Base-by-base conservation (phyloP, 2,329 filamentous ascomycete genomes). In the Cladobotryum protrusum region DNA sequence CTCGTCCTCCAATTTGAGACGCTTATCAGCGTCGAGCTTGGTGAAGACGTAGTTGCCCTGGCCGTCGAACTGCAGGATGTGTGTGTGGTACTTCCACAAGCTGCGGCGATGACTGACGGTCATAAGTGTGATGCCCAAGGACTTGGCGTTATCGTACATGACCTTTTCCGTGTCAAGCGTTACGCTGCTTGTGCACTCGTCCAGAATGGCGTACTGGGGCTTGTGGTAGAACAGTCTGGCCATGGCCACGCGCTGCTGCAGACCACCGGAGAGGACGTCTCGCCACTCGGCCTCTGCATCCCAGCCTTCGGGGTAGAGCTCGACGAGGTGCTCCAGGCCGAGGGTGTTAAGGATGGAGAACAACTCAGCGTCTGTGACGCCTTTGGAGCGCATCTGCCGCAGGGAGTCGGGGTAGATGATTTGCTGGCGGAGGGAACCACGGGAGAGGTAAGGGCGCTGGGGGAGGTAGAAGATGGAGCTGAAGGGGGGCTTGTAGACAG, bases 401-500 rank as follows among this genome's bases (percentile, higher is more conserved):
- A 95, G 69, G 8, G 83, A 86, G 67, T 99, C 93, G 0, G 93
- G 93, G 68, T 99, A 99, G 52, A 93, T 96, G 59, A 99, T 90
- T 63, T 99, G 93, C 67, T 97, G 90, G 36, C 93, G 85, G n/a
- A 99, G 80, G 2, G 87, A 90, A 18, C 93, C 93, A 47, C 89
- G 83, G 13, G 88, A 93, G 2, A 99, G 79, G 64, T 99, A 99
- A 0, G 93, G 93, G 2, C 93, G 83, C 64, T 99, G 93, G 0
- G 93, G 93, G 56, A 99, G 95, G 72, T 99, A 99, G 72, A 97
- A 99, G 64, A 99, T 97, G 64, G 93, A 87, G 57, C 88, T 83
- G 61, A 92, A 93, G 2, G 87, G 84, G 1, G 93, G 93, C 67
- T 97, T 97, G 61, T 89, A 79, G 17, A 99, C 93, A 1, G 82